Base-by-base conservation (phyloP, 1,139 yeast species). In the Magnusiomyces paraingens region DNA sequence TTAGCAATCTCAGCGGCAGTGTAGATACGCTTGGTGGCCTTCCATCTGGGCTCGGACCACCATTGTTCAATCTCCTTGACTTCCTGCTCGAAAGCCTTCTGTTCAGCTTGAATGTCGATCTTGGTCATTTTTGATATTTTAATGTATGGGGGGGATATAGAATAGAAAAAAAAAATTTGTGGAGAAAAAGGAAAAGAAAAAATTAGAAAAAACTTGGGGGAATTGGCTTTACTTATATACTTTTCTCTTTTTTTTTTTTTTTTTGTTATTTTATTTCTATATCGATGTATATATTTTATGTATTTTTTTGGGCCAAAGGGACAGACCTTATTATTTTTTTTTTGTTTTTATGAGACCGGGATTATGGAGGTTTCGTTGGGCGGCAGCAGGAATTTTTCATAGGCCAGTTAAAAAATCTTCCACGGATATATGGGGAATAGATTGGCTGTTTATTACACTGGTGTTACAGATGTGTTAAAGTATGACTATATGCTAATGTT, bases 21-120 rank as follows among this genome's bases (percentile, higher is more conserved):
- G 75, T 91, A 93, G 68, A 86, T 86, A 71, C 99, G 85, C 75
- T 84, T 88, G 66, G 95, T 86, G 66, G 84, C 81, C 59, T 73
- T 75, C 96, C 96, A 91, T 73, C 99, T 86, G 59, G 96, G 94
- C 65, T 84, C 80, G 11, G 85, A 67, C 98, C 98, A 91, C 98
- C 98, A 91, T 66, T 82, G 68, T 61, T 84, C 80, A 66, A 91
- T 84, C 52, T 82, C 86, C 51, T 78, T 75, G 57, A 88, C 86
- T 70, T 89, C 90, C 52, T 76, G 72, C 65, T 84, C 81, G 78
- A 78, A 87, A 66, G 75, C 76, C 61, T 70, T 70, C 65, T 85
- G 87, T 73, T 86, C 93, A 61, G 77, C 75, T 65, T 80, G 44
- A 45, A 55, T 47, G 51, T 47, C 42, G 50, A 53, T 42, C 35